These are phyloP conservation scores for Venturia asperata DNA, from an alignment of 2,329 filamentous ascomycete genomes.

Conservation along the genomic window DNA sequence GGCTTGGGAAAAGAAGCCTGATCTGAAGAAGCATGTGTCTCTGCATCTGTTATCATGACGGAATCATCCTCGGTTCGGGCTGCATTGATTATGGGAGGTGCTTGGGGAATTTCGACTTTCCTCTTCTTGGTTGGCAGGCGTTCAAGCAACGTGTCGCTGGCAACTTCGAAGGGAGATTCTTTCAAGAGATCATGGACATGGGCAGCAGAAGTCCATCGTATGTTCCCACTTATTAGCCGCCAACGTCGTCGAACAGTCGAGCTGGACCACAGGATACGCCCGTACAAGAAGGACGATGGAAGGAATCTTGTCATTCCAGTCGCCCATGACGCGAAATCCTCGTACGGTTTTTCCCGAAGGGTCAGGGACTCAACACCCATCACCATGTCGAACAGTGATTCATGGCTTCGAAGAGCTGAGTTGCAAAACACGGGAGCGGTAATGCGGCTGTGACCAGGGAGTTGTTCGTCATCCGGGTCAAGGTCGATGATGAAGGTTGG, in stretches of 20 bases:
- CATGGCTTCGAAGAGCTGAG: slow-evolving; percentile 27
- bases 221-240: slow-evolving; percentile 27
- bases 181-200: slow-evolving; percentile 19
- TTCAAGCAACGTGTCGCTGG: slow-evolving; percentile 4
- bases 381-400: slow-evolving; percentile 27
- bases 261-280: slow-evolving; percentile 28
- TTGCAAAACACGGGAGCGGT: slow-evolving; percentile 30
- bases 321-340: slow-evolving; percentile 38
- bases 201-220: slow-evolving; percentile 20
- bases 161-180: slow-evolving; percentile 17
- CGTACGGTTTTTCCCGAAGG: slow-evolving; percentile 23
- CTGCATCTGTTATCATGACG: background rate
- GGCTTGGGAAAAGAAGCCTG: slow-evolving; percentile 16
- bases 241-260: slow-evolving; percentile 28
- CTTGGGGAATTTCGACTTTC: background rate
- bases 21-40: slow-evolving; percentile 12
- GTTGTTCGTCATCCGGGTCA: slow-evolving; percentile 24
- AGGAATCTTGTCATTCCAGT: slow-evolving; percentile 39
- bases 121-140: background rate
- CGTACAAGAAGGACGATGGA: slow-evolving; percentile 35
- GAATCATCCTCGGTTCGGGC: background rate
- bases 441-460: background rate
- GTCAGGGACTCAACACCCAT: slow-evolving; percentile 18
- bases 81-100: background rate
- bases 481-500: slow-evolving; percentile 31